Conservation (phyloP, 257 asterid genomes). For the Plectranthus barbatus region DNA sequence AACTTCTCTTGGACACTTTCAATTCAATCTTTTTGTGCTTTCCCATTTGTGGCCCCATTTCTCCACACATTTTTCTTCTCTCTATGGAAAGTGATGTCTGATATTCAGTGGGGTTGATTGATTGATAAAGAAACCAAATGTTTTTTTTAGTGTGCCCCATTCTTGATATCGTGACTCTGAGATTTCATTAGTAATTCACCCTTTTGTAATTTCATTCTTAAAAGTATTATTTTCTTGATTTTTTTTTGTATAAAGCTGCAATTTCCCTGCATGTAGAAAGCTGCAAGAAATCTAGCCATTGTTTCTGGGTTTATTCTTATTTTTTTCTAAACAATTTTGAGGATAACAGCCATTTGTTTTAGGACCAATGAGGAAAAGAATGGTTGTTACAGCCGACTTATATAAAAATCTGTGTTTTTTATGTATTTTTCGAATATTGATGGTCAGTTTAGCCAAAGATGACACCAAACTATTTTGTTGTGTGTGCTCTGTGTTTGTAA, state of each 20-base stretch:
- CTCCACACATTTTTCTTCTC: not conserved
- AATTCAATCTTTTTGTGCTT: not conserved
- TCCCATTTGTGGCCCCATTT: conserved; percentile 9
- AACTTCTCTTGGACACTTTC: conserved; percentile 28
- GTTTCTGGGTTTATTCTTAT: not conserved
- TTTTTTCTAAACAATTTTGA: not conserved
- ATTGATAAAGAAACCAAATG: not conserved
- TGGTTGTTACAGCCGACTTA: too few species aligned
- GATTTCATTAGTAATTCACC: too few species aligned
- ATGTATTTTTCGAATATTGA: not conserved
- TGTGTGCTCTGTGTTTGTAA: not conserved
- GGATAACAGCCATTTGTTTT: not conserved
- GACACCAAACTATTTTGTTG: not conserved
- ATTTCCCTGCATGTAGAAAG: not conserved
- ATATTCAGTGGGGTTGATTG: not conserved
- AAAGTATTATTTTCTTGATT: too few species aligned
- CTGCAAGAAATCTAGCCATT: not conserved
- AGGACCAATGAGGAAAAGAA: not conserved
- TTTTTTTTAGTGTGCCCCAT: not conserved
- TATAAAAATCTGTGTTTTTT: not conserved
- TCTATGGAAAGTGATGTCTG: not conserved
- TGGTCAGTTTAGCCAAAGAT: not conserved
- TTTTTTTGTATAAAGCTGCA: too few species aligned
- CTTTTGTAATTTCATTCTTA: too few species aligned
- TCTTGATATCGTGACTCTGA: not conserved